phyloP scores from a whole-genome alignment of 2,329 filamentous ascomycete genomes.

The Bertia moriformis region DNA sequence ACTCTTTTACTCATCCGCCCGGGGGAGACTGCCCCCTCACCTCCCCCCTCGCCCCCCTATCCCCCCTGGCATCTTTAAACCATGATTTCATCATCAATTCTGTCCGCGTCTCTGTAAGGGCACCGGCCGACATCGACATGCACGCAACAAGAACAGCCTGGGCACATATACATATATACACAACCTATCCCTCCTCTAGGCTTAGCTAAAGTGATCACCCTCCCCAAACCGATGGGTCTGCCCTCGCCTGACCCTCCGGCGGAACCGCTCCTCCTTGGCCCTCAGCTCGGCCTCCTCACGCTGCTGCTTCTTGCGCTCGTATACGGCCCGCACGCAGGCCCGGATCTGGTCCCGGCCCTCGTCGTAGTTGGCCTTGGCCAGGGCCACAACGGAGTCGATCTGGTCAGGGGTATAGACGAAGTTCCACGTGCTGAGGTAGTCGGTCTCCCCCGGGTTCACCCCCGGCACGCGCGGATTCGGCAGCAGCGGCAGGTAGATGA shows the following conservation, averaged over 20 bases:
- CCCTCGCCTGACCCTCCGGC: slow-evolving; percentile 31
- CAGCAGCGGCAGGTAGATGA: slow-evolving; percentile 82
- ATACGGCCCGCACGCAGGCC: slow-evolving; percentile 71
- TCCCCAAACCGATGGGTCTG: slow-evolving; percentile 41
- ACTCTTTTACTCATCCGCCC: too few relatives aligned
- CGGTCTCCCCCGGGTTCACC: slow-evolving; percentile 69
- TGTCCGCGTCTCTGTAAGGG: too few relatives aligned
- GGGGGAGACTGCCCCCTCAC: too few relatives aligned
- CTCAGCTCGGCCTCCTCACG: slow-evolving; percentile 37
- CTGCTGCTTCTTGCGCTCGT: slow-evolving; percentile 70
- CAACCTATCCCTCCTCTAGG: neutral
- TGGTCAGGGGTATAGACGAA: slow-evolving; percentile 89
- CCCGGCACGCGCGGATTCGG: slow-evolving; percentile 65
- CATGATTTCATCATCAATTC: too few relatives aligned
- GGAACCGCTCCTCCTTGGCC: slow-evolving; percentile 22
- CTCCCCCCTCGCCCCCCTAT: too few relatives aligned
- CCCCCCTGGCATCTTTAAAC: too few relatives aligned
- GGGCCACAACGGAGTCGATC: slow-evolving; percentile 67
- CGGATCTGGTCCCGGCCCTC: slow-evolving; percentile 69
- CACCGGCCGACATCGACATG: too few relatives aligned
- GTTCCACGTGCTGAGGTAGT: slow-evolving; percentile 95
- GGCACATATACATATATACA: too few relatives aligned
- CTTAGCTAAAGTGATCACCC: slow-evolving; percentile 52
- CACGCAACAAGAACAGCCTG: too few relatives aligned
- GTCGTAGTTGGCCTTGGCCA: slow-evolving; percentile 75